Evolutionary conservation across 1,284 basidiomycete species (phyloP).

Genomic region (Cutaneotrichosporon sp.): DNA sequence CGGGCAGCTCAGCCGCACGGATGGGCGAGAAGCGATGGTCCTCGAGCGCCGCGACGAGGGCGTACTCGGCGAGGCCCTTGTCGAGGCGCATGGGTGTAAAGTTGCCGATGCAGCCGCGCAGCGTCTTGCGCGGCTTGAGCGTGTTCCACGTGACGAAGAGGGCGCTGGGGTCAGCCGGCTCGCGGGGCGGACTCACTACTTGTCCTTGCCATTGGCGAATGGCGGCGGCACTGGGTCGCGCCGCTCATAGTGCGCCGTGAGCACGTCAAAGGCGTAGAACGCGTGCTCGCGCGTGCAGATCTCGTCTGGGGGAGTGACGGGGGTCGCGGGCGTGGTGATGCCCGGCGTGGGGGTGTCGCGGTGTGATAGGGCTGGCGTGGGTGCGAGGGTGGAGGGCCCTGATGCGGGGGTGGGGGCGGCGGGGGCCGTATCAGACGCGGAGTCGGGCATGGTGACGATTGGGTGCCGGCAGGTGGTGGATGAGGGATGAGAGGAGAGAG

Average conservation of each 20-base stretch:
- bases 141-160: conserved; percentile 97
- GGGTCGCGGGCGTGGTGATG: conserved; percentile 20
- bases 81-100: conserved; percentile 77
- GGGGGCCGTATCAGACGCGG: not conserved
- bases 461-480: not conserved
- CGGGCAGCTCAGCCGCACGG: conserved; percentile 70
- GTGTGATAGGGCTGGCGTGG: conserved; percentile 11
- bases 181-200: conserved; percentile 32
- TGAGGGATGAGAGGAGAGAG: not conserved
- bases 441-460: not conserved
- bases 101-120: conserved; percentile 94
- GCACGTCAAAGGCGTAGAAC: conserved; percentile 58
- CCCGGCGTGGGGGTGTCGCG: conserved; percentile 18
- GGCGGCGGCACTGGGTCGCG: conserved; percentile 22
- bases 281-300: conserved; percentile 52
- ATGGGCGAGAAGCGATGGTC: conserved; percentile 65
- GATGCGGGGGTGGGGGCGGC: not conserved
- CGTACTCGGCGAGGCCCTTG: conserved; percentile 83
- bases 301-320: conserved; percentile 18
- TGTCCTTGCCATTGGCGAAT: conserved; percentile 35
- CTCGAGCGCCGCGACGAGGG: conserved; percentile 64
- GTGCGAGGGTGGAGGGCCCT: not conserved
- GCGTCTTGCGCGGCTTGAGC: conserved; percentile 45
- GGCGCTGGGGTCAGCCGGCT: conserved; percentile 64
- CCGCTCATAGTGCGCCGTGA: conserved; percentile 49